Evolutionary conservation across 768 basidiomycete species (phyloP), one percentile per base, ranked within the genome.

Genomic region (Agrocybe pediades): DNA sequence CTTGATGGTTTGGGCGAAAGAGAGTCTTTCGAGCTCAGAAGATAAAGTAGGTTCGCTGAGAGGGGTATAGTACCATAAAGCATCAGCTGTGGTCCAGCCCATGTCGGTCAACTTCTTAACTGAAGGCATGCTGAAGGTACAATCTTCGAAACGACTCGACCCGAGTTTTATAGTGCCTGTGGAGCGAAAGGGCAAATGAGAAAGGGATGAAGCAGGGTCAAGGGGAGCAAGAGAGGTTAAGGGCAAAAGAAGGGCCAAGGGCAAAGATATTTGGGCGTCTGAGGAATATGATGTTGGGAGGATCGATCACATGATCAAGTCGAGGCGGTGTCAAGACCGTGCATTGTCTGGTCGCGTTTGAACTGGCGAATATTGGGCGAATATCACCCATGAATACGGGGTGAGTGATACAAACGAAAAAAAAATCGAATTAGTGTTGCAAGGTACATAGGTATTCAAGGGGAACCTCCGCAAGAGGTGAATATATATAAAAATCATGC

Each of bases 1-100:
- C 5, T 63, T 62, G 30, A 66, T 49, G 1, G 71, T 62, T 5
- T 63, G 63, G 16, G 77, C 67, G 25, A 52, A 54, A 2, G 79
- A 67, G 1, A 74, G 65, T 11, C 74, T 71, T 36, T 62, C 64
- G n/a, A 82, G 71, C 62, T 78, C 74, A 6, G 67, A 59, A 6
- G 74, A 70, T 6, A 78, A 57, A 6, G 66, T 55, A 6, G 78
- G 74, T 54, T 80, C 80, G n/a, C 71, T 51, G 29, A 82, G 69
- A 8, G 68, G 57, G 9, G 73, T 71, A 53, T 75, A 77, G 20
- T 57, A 59, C 68, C 69, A 73, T 40, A 68, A 64, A 9, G 63
- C 63, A 24, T 63, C 66, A 36, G 64, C 59, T 41, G 67, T 66
- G 19, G 64, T 62, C 65, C 67, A 71, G 51, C 67, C 71, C 74